A percentile compares a stretch with the other conserved stretches of the same genome.
Evolutionary conservation across 208 protist genomes (phyloP).

Genomic region (Wallacemonas sp.): DNA sequence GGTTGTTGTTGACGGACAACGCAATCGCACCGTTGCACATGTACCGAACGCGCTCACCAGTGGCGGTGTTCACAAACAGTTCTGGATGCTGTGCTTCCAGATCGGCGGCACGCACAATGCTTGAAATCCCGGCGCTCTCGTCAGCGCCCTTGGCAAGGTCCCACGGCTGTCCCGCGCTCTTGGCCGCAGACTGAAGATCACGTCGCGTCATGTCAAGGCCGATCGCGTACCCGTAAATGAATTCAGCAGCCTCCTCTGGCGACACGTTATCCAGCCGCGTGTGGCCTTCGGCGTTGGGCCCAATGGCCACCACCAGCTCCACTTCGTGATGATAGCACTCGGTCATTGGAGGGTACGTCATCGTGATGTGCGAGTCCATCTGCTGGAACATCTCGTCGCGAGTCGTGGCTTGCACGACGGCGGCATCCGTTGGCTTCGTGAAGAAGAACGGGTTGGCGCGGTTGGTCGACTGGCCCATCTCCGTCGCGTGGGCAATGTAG

Average conservation of each 20-base stretch:
- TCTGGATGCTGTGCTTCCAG: slow-evolving; percentile 22
- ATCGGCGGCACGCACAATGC: slow-evolving; percentile 39
- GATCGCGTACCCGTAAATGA: slow-evolving; percentile 80
- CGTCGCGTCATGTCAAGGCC: slow-evolving; percentile 88
- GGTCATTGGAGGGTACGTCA: slow-evolving; percentile 57
- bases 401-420: slow-evolving; percentile 16
- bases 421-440: slow-evolving; percentile 62
- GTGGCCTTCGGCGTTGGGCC: slow-evolving; percentile 11
- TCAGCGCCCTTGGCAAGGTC: slow-evolving; percentile 85
- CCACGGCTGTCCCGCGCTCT: slow-evolving; percentile 74
- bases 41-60: not conserved
- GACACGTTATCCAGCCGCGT: slow-evolving; percentile 35
- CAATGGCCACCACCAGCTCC: slow-evolving; percentile 79
- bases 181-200: slow-evolving; percentile 78
- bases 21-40: slow-evolving; percentile 33
- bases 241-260: slow-evolving; percentile 33
- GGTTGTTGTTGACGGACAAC: slow-evolving; percentile 66
- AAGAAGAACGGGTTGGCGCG: slow-evolving; percentile 78
- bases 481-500: slow-evolving; percentile 71
- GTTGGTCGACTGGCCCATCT: slow-evolving; percentile 54
- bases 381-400: slow-evolving; percentile 13
- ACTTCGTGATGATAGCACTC: slow-evolving; percentile 84
- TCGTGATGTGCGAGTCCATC: slow-evolving; percentile 21
- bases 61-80: slow-evolving; percentile 36
- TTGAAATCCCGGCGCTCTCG: slow-evolving; percentile 55